Base-by-base conservation (phyloP, 2,329 filamentous ascomycete species). In the Trichoderma lentiforme region DNA sequence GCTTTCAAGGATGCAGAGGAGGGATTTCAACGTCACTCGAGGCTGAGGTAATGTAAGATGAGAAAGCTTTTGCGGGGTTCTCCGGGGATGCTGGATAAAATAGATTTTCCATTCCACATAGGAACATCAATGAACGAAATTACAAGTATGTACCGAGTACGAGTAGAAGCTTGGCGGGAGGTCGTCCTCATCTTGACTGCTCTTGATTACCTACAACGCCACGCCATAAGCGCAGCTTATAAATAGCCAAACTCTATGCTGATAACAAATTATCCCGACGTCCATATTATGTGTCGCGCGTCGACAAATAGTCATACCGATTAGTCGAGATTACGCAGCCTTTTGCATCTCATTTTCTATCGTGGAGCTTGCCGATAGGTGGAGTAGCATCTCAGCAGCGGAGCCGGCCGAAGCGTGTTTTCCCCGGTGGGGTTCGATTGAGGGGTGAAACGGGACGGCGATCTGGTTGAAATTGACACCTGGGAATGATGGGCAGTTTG, bases 341-440 rank as follows among this genome's bases (percentile, higher is more conserved):
- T n/a, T 8, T 11, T n/a, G 18, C 18, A 60, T 60, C 28, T 32
- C 36, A 15, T 32, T 5, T 26, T 18, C 30, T 7, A n/a, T 30
- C 21, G 76, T 80, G 79, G 79, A 79, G 74, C 74, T 70, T 70
- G 69, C 79, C 78, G 79, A 79, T 73, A 72, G 57, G 71, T 76
- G 75, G 76, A 76, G 75, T 61, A 65, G 64, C 58, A 71, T 73
- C 74, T 75, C 68, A 72, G 69, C 36, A 56, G 71, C 79, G 79
- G 79, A 80, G 79, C 79, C 78, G 79, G 79, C 79, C 79, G 79
- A 79, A 80, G 79, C 79, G 66, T 11, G 18, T 26, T 61, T 77
- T 77, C 78, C 28, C 26, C 56, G 47, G 79, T 78, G 79, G 79
- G 18, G n/a, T 36, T 32, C 36, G 34, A 6, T 64, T 60, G 28